Evolutionary conservation across 73 alveolate species (phyloP), one percentile per base, ranked within the genome.

Genomic region (Tetrahymena elliotti): DNA sequence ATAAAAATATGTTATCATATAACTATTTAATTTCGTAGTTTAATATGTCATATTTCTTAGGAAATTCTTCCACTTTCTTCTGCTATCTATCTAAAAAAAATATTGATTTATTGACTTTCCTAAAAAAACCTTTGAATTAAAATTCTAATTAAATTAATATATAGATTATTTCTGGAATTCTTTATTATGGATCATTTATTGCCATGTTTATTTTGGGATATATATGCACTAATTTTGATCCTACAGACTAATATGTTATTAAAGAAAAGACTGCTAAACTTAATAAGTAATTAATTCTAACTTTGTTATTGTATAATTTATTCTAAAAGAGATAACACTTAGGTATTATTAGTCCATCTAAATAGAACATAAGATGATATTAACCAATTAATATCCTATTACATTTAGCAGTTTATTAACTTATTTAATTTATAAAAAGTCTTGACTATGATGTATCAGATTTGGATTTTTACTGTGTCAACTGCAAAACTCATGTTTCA

Each of bases 401-500:
- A n/a, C n/a, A n/a, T n/a, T 47, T 47, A 7, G 3, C 20, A 12
- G 13, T 47, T 18, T 47, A 47, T 47, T 47, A 15, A 47, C 82
- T 47, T 47, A 10, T 47, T 47, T 47, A 18, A 3, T 13, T 12
- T 68, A 10, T 68, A 68, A 22, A 27, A 27, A 68, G 88, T 10
- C 24, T 27, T 6, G 88, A n/a, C 34, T 68, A 68, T 31, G 88
- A 68, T 31, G 34, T 31, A 11, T 68, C 88, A 16, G 36, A 22
- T 68, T 68, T 68, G 20, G 96, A 94, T 40, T 94, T 40, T 53
- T 94, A 33, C 41, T 94, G 96, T 33, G 38, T 94, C 11, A 84
- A 52, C 52, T 94, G 96, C 37, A 94, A 40, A 37, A 84, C 95
- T 47, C 93, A 94, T 16, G 96, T 94, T 4, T 27, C 93, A 11